Evolutionary conservation across 495 filamentous ascomycete genomes (phyloP).

Genomic region (Tuber aestivum): DNA sequence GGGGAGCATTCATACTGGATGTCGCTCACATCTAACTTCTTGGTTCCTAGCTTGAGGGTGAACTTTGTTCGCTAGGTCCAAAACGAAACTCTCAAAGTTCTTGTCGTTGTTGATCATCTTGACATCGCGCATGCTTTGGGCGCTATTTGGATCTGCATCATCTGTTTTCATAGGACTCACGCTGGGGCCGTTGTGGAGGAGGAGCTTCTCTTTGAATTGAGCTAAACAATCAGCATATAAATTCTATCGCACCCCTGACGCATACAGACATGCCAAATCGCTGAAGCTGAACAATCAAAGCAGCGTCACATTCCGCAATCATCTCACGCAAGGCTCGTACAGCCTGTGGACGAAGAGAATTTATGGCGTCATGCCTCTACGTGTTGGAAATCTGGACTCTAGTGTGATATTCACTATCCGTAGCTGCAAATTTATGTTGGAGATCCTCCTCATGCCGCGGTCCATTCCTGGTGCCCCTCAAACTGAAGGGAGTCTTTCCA

Average conservation of each 20-base stretch:
- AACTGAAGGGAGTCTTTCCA: slow-evolving; percentile 58
- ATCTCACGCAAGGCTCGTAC: slow-evolving; percentile 72
- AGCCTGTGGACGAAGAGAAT: slow-evolving; percentile 65
- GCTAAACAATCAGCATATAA: slow-evolving; percentile 49
- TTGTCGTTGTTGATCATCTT: slow-evolving; percentile 76
- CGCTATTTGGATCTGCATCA: slow-evolving; percentile 43
- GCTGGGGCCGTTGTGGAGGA: slow-evolving; percentile 79
- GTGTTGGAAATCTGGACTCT: slow-evolving; percentile 36
- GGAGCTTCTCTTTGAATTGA: slow-evolving; percentile 84
- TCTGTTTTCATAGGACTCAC: slow-evolving; percentile 66
- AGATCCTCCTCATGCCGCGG: slow-evolving; percentile 75
- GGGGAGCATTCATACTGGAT: slow-evolving; percentile 55
- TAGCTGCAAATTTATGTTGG: slow-evolving; percentile 44
- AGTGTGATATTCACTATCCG: slow-evolving; percentile 39
- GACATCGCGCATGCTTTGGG: slow-evolving; percentile 72
- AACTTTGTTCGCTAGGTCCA: slow-evolving; percentile 60
- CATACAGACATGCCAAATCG: slow-evolving; percentile 70
- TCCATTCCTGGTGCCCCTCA: slow-evolving; percentile 84
- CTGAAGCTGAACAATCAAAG: slow-evolving; percentile 81
- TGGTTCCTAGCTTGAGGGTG: slow-evolving; percentile 53
- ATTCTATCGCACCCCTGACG: not conserved
- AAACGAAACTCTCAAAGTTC: slow-evolving; percentile 73
- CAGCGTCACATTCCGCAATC: slow-evolving; percentile 82
- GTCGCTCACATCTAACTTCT: slow-evolving; percentile 77
- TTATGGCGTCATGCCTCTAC: slow-evolving; percentile 57